Base-by-base conservation (phyloP, 768 basidiomycete genomes). In the Amanita molliuscula region DNA sequence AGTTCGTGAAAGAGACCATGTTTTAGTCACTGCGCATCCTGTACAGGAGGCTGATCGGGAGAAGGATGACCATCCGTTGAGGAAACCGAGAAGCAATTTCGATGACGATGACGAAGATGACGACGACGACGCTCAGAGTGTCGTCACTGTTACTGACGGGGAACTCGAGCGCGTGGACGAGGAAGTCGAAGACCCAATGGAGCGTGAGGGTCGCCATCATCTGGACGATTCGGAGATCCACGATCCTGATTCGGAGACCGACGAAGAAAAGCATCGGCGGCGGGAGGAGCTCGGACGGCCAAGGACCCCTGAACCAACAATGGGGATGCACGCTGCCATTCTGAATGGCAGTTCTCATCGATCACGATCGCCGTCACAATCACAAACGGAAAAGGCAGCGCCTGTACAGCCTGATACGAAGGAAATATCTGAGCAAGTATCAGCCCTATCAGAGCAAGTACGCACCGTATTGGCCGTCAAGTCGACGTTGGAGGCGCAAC, bases 231-330 rank as follows among this genome's bases (percentile, higher is more conserved):
- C 53, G 13, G 55, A 58, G 33, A 55, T 52, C n/a, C 47, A 47
- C 16, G 51, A 46, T 16, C 47, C 50, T n/a, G 46, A 51, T 18
- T 23, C 44, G 4, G 56, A 56, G 21, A 47, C 44, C 11, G 51
- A 52, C 4, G 51, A 52, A 40, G 51, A 52, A 26, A 52, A 47
- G 29, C 44, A 52, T 28, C 35, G 35, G 28, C 43, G 76, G 50
- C 67, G 68, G 41, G 74, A 76, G 40, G 81, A 81, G 56, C 67
- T 82, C 18, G 84, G 82, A 2, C 73, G 88, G 36, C 89, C 88
- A 3, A 71, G 76, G 6, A 93, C 91, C 5, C 90, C 89, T 0
- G 90, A 92, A 59, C 90, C 88, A 4, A 79, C 77, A 28, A 58
- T 70, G 13, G 67, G 75, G 62, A 52, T 67, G 56, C 58, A 55